Conservation (phyloP, 2,329 filamentous ascomycete genomes). For the Nectriaceae sp. region DNA sequence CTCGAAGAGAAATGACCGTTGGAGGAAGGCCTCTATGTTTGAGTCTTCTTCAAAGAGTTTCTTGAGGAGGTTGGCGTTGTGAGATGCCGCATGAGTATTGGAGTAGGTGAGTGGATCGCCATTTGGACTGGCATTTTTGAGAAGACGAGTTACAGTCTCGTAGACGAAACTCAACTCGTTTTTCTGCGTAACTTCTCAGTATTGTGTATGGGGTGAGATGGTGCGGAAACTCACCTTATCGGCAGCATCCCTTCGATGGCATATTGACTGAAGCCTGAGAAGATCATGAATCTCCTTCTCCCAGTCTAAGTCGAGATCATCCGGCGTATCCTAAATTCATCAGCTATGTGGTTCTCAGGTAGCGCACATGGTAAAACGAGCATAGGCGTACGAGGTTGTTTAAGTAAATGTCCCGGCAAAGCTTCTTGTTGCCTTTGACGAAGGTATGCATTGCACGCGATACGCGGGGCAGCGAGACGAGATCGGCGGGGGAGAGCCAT, state of each 20-base stretch:
- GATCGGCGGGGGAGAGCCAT: conserved; percentile 57
- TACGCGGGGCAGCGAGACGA: conserved; percentile 52
- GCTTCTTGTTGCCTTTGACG: conserved; percentile 56
- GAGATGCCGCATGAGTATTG: conserved; percentile 45
- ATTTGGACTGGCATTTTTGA: conserved; percentile 44
- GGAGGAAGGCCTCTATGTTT: conserved; percentile 63
- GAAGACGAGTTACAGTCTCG: conserved; percentile 45
- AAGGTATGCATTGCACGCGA: conserved; percentile 56
- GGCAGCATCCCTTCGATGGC: conserved; percentile 31
- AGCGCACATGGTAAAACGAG: not conserved
- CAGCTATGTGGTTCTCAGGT: not conserved
- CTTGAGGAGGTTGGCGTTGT: conserved; percentile 47
- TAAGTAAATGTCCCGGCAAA: conserved; percentile 66
- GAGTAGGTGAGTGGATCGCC: conserved; percentile 32
- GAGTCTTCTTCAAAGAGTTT: conserved; percentile 46
- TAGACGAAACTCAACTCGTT: conserved; percentile 51
- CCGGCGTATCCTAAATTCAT: conserved; percentile 33
- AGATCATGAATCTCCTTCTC: conserved; percentile 45
- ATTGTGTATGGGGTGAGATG: not conserved
- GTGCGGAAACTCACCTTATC: conserved; percentile 40
- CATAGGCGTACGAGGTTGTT: conserved; percentile 49
- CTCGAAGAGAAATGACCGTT: conserved; percentile 63
- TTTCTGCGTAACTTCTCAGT: conserved; percentile 31
- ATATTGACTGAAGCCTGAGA: conserved; percentile 47
- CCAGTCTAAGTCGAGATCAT: conserved; percentile 42